Base-by-base conservation (phyloP, 2,329 filamentous ascomycete genomes). In the Pseudocercospora crystallina region DNA sequence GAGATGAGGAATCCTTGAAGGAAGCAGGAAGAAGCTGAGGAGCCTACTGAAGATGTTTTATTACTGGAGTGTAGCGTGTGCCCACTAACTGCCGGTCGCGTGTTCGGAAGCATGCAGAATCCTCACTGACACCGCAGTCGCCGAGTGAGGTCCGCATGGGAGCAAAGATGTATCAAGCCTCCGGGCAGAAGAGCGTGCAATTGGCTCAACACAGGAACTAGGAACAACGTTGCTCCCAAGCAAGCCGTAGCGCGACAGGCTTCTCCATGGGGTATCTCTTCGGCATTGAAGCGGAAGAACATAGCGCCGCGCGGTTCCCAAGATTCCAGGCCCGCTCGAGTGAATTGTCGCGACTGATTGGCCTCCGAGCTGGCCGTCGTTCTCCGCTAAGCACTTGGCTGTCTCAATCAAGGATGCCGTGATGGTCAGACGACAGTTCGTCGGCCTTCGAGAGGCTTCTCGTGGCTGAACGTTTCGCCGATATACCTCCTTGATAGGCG, bases 381-480 rank as follows among this genome's bases (percentile, higher is more conserved):
- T 43, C 26, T 30, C 30, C 41, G 41, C 31, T 26, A 35, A 11
- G 11, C 8, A 14, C 26, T 33, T 11, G 13, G 11, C 31, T 35
- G 41, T 20, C 31, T 31, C 13, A 8, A 15, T 31, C 26, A 13
- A 26, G 40, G 8, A 14, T 33, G 30, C 31, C 41, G 41, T 32
- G 30, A 43, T 32, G 17, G 41, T 43, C 41, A 43, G 41, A 30
- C 35, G 31, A 35, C 26, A 5, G 17, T 26, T 43, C 31, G 31
- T 43, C 41, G 30, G 30, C 41, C 30, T 43, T 43, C 41, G 41
- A 43, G 12, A 17, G 41, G 41, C 14, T 33, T 34, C 41, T 26
- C 41, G 35, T 43, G 41, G 41, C 41, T 43, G 29, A 33, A 33
- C 41, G 13, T 43, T 32, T 43, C 41, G 41, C 41, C 41, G 41